phyloP scores from a whole-genome alignment of 768 basidiomycete species.

The Pleurotus ostreatus region DNA sequence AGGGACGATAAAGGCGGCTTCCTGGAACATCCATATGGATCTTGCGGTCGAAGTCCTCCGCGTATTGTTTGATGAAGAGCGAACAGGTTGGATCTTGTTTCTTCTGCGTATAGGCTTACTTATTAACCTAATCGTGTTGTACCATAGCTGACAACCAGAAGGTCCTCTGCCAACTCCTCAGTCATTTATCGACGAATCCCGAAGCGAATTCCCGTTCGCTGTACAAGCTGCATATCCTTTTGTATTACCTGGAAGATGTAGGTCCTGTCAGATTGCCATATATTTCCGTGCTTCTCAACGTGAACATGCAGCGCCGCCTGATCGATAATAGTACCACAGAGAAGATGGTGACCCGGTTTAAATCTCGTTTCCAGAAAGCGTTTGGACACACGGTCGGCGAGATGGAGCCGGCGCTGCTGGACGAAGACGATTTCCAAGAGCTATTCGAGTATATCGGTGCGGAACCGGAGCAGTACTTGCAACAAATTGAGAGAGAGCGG shows the following conservation, averaged over 20 bases:
- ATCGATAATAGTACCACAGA: slow-evolving; percentile 49
- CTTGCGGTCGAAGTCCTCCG: slow-evolving; percentile 53
- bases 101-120: background rate
- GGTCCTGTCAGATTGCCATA: background rate
- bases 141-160: slow-evolving; percentile 57
- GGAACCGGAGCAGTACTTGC: slow-evolving; percentile 19
- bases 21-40: slow-evolving; percentile 45
- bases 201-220: slow-evolving; percentile 33
- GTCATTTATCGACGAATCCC: slow-evolving; percentile 50
- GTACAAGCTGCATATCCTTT: slow-evolving; percentile 43
- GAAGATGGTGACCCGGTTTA: slow-evolving; percentile 58
- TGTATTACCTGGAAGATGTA: slow-evolving; percentile 51
- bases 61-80: slow-evolving; percentile 43
- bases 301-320: slow-evolving; percentile 47
- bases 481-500: slow-evolving; percentile 2
- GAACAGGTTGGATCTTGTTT: slow-evolving; percentile 29
- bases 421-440: slow-evolving; percentile 37
- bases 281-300: slow-evolving; percentile 1
- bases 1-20: slow-evolving; percentile 10
- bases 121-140: background rate
- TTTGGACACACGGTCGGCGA: slow-evolving; percentile 38
- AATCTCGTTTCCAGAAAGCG: slow-evolving; percentile 36
- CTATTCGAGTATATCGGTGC: slow-evolving; percentile 39
- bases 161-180: slow-evolving; percentile 57
- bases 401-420: slow-evolving; percentile 30